Percentiles rank a stretch among this genome's conserved stretches.
Conservation (phyloP, 208 protist genomes). For the Acanthamoeba healyi region DNA sequence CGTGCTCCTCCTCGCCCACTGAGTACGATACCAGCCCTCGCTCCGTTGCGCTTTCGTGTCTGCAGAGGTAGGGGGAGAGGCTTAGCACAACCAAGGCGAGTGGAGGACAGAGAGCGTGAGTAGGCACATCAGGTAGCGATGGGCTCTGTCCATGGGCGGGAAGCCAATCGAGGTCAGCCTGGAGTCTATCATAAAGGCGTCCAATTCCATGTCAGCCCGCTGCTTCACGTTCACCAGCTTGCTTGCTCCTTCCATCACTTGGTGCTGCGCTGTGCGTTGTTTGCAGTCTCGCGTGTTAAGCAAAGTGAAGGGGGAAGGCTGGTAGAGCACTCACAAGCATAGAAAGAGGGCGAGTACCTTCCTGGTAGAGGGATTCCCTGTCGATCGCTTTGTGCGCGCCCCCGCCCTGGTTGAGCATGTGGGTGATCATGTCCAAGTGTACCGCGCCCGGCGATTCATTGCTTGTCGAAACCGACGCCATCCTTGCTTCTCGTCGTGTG, state of each 20-base stretch:
- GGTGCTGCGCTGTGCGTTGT: too few species aligned
- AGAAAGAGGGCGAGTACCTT: not conserved
- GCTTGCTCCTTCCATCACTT: not conserved
- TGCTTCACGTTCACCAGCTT: not conserved
- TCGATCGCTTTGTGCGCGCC: slow-evolving; percentile 2
- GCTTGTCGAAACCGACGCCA: too few species aligned
- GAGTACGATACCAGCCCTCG: not conserved
- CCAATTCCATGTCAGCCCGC: not conserved
- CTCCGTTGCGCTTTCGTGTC: not conserved
- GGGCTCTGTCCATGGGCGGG: slow-evolving; percentile 5
- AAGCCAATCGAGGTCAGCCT: not conserved
- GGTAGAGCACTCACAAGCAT: too few species aligned
- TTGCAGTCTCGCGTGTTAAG: too few species aligned
- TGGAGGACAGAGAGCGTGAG: not conserved
- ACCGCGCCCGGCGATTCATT: too few species aligned
- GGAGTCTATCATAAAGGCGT: not conserved
- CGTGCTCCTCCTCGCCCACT: not conserved
- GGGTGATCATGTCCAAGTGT: not conserved
- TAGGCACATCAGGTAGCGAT: slow-evolving; percentile 13
- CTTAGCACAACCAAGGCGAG: not conserved
- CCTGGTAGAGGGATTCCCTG: not conserved
- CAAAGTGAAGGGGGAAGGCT: not conserved
- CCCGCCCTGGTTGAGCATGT: not conserved
- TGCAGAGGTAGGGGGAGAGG: too few species aligned
- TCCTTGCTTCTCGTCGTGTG: too few species aligned